Evolutionary conservation across 768 basidiomycete genomes (phyloP), one percentile per base, ranked within the genome.

Genomic region (Xanthoconium stramineum): DNA sequence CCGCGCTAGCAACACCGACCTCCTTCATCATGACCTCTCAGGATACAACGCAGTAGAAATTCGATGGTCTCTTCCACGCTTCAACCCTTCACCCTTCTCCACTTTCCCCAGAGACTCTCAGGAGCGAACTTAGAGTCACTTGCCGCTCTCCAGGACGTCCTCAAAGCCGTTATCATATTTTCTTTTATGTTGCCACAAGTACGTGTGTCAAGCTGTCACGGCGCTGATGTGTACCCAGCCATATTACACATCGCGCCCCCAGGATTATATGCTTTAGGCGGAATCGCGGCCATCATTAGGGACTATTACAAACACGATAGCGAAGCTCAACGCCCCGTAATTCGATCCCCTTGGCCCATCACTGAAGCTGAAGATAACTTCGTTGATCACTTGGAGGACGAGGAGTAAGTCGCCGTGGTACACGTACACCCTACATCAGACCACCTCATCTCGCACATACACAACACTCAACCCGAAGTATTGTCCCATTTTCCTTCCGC

Each of bases 111-210:
- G 33, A 65, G 71, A 29, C 30, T 66, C 0, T 63, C 71, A 0
- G 71, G 75, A 5, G 51, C 66, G 19, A 65, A 51, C 10, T 5
- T 43, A 0, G 61, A 65, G 32, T 60, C 71, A 1, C 60, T 70
- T 17, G 46, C 33, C 11, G 11, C 33, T 6, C 33, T 33, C 33
- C 33, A 11, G 33, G 33, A 33, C 11, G 33, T 33, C 9, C 68
- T 84, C 47, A 78, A 76, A 56, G 80, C 30, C 74, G 69, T 47
- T 71, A 73, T 64, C 82, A 85, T 50, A 72, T 78, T 13, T 85
- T 78, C 66, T 75, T 19, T 55, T 43, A 32, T 58, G 71, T 0
- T 79, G 79, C 55, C 83, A 84, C 72, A 83, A 84, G 83, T 83
- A 57, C 14, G 15, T 11, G 1, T 17, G 2, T 11, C 28, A 28